Evolutionary conservation across 805 yeast genomes (phyloP).

Genomic region (Yamadazyma akitaensis): DNA sequence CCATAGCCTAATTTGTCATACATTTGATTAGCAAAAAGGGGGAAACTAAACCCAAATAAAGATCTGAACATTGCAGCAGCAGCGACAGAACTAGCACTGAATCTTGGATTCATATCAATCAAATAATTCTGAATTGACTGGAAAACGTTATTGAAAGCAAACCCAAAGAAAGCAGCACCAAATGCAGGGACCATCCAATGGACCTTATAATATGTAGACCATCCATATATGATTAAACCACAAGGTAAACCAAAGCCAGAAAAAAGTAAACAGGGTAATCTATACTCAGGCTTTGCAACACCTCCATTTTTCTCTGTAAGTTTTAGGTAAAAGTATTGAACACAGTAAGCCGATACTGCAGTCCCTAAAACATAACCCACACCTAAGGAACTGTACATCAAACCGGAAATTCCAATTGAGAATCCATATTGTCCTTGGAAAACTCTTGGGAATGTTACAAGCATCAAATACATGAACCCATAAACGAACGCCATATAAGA

Average conservation of each 20-base stretch:
- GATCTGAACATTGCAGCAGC: constrained; percentile 41
- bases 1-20: constrained; percentile 34
- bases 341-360: constrained; percentile 25
- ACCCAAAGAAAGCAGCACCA: constrained; percentile 36
- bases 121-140: constrained; percentile 36
- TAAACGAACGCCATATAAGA: constrained; percentile 41
- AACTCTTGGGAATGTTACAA: constrained; percentile 36
- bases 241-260: constrained; percentile 32
- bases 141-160: constrained; percentile 35
- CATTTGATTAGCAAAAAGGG: constrained; percentile 36
- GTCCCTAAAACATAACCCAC: constrained; percentile 34
- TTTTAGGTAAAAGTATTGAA: constrained; percentile 23
- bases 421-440: constrained; percentile 31
- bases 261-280: constrained; percentile 35
- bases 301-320: constrained; percentile 28
- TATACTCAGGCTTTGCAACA: constrained; percentile 34
- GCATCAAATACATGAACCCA: constrained; percentile 41
- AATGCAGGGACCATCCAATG: constrained; percentile 40
- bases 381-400: constrained; percentile 41
- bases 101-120: constrained; percentile 38
- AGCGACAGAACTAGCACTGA: constrained; percentile 40
- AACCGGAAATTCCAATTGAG: constrained; percentile 27
- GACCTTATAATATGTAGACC: constrained; percentile 34
- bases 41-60: constrained; percentile 38
- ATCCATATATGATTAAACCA: constrained; percentile 40